These are phyloP conservation scores for Tetragonia tetragonoides DNA, from an alignment of 148 eudicot genomes.

Conservation along the genomic window DNA sequence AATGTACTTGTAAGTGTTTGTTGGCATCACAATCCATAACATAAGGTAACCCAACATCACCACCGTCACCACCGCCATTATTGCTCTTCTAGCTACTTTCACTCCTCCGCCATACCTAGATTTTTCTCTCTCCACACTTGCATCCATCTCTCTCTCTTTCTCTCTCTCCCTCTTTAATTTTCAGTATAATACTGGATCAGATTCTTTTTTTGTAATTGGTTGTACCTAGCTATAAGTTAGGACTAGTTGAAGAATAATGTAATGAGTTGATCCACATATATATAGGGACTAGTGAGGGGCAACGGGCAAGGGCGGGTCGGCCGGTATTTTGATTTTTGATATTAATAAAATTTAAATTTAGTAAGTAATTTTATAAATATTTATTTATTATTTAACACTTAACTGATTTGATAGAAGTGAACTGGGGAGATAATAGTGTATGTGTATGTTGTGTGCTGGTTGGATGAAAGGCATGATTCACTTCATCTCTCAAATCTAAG, in stretches of 20 bases:
- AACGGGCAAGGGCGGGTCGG: neutral
- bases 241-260: neutral
- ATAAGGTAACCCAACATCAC: constrained; percentile 49
- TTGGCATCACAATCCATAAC: constrained; percentile 53
- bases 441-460: neutral
- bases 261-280: constrained; percentile 18
- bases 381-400: neutral
- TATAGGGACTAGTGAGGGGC: constrained; percentile 6
- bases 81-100: constrained; percentile 20
- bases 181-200: neutral
- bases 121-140: neutral
- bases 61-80: constrained; percentile 22
- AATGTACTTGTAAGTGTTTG: constrained; percentile 27
- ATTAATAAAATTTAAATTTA: neutral
- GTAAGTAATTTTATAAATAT: no score
- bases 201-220: neutral
- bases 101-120: neutral
- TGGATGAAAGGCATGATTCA: constrained; percentile 24
- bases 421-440: no score
- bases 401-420: neutral
- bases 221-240: constrained; percentile 10
- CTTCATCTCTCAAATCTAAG: constrained; percentile 12
- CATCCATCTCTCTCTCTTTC: constrained; percentile 2
- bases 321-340: neutral
- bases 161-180: neutral